A percentile compares a stretch with the other conserved stretches of the same genome.
These are phyloP conservation scores for Paecilomyces variotii DNA, from an alignment of 2,329 filamentous ascomycete genomes.

Conservation along the genomic window DNA sequence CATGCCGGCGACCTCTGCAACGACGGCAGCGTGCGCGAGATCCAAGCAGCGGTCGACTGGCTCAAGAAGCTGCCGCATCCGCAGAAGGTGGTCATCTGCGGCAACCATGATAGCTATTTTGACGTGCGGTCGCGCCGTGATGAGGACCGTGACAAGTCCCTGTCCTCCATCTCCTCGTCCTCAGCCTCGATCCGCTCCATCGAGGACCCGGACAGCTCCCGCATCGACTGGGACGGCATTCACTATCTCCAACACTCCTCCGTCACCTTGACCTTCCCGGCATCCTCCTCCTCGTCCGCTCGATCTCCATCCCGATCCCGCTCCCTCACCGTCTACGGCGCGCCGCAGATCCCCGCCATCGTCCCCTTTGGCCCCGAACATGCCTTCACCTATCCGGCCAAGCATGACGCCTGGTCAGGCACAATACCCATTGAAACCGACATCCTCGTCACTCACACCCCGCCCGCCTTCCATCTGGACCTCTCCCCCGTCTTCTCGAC, in stretches of 20 bases:
- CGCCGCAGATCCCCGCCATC: slow-evolving; percentile 62
- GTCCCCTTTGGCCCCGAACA: slow-evolving; percentile 62
- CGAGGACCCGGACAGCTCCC: slow-evolving; percentile 37
- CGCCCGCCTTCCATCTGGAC: slow-evolving; percentile 64
- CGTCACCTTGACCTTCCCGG: slow-evolving; percentile 53
- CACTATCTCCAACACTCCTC: slow-evolving; percentile 67
- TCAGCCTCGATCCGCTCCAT: slow-evolving; percentile 29
- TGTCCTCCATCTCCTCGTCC: slow-evolving; percentile 24
- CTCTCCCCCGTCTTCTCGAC: slow-evolving; percentile 49
- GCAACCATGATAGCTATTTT: slow-evolving; percentile 85
- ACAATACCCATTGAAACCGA: slow-evolving; percentile 66
- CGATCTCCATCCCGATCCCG: slow-evolving; percentile 48
- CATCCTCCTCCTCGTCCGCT: slow-evolving; percentile 37
- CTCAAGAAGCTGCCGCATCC: slow-evolving; percentile 63
- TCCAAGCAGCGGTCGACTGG: slow-evolving; percentile 83
- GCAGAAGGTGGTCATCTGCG: slow-evolving; percentile 74
- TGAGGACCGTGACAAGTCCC: slow-evolving; percentile 42
- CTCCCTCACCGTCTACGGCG: slow-evolving; percentile 66
- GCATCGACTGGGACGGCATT: slow-evolving; percentile 59
- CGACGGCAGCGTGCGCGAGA: slow-evolving; percentile 59
- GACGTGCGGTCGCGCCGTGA: slow-evolving; percentile 56
- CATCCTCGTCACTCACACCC: slow-evolving; percentile 73
- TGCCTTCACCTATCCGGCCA: slow-evolving; percentile 67
- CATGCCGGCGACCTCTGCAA: slow-evolving; percentile 83
- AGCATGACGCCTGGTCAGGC: slow-evolving; percentile 61